Conservation (phyloP, 805 yeast species). For the Grigorovia transvaalensis region DNA sequence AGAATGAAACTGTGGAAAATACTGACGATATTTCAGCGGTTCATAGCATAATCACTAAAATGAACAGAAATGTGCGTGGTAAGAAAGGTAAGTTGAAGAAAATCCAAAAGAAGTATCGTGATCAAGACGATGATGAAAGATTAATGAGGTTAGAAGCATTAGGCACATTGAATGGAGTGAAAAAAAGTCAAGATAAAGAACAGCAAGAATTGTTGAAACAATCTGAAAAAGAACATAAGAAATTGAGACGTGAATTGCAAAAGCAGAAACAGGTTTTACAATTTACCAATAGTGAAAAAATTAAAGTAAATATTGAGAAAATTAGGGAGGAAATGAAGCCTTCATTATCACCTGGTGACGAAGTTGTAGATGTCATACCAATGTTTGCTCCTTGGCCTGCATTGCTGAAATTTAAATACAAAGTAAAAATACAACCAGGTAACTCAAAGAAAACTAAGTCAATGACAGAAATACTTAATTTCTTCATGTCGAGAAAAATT, state of each 20-base stretch:
- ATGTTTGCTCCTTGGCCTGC: constrained; percentile 92
- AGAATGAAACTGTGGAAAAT: constrained; percentile 3
- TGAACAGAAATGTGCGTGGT: constrained; percentile 54
- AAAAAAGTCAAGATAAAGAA: constrained; percentile 29
- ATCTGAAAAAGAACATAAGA: constrained; percentile 28
- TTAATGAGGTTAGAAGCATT: constrained; percentile 62
- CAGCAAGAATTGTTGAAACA: constrained; percentile 28
- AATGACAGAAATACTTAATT: constrained; percentile 53
- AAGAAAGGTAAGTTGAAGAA: constrained; percentile 77
- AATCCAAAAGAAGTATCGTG: constrained; percentile 72
- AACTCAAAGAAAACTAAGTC: constrained; percentile 82
- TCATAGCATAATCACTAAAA: constrained; percentile 14
- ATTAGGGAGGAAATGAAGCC: constrained; percentile 32
- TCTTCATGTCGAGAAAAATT: constrained; percentile 43
- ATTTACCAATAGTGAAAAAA: constrained; percentile 31
- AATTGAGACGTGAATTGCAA: constrained; percentile 29
- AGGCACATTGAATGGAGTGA: constrained; percentile 64
- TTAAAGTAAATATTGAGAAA: constrained; percentile 35
- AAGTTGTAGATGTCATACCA: constrained; percentile 57
- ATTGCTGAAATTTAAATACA: constrained; percentile 61
- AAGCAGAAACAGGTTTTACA: constrained; percentile 30
- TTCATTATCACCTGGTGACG: constrained; percentile 34
- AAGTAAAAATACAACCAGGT: constrained; percentile 72
- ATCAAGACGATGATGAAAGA: constrained; percentile 88
- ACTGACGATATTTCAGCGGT: constrained; percentile 1